These are phyloP conservation scores for Populus hybrid DNA, from an alignment of 441 rosid species.

Conservation along the genomic window DNA sequence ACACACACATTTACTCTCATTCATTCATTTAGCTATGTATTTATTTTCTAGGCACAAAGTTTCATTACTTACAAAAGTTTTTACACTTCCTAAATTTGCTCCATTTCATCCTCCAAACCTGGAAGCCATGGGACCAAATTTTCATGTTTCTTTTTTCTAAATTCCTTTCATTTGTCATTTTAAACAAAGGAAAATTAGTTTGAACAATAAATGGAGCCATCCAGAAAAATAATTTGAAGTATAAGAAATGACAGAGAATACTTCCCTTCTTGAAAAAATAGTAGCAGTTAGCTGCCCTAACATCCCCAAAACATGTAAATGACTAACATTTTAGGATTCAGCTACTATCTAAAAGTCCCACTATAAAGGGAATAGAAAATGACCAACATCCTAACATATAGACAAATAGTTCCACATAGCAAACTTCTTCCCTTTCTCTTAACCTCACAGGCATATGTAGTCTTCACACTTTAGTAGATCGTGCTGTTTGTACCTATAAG, in stretches of 20 bases:
- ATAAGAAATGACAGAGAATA: neutral
- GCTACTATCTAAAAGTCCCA: neutral
- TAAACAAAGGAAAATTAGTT: neutral
- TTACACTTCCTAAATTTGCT: neutral
- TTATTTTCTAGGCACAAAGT: neutral
- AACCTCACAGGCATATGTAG: neutral
- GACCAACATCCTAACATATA: neutral
- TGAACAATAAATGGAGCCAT: neutral
- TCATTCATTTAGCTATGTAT: neutral
- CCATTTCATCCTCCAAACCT: neutral
- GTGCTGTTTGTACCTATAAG: neutral
- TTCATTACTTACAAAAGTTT: neutral
- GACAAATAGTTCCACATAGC: neutral
- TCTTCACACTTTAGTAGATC: constrained; percentile 7
- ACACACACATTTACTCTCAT: too few species aligned
- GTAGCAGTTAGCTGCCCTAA: neutral
- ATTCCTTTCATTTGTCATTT: neutral
- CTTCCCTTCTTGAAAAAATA: neutral
- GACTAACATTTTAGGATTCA: neutral
- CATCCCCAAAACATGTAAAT: neutral
- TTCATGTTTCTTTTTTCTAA: neutral
- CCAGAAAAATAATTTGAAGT: neutral
- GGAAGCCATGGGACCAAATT: too few species aligned
- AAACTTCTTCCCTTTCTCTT: neutral
- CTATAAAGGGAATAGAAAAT: neutral